These are phyloP conservation scores for Ogataea wickerhamii DNA, from an alignment of 805 yeast species.

Conservation along the genomic window DNA sequence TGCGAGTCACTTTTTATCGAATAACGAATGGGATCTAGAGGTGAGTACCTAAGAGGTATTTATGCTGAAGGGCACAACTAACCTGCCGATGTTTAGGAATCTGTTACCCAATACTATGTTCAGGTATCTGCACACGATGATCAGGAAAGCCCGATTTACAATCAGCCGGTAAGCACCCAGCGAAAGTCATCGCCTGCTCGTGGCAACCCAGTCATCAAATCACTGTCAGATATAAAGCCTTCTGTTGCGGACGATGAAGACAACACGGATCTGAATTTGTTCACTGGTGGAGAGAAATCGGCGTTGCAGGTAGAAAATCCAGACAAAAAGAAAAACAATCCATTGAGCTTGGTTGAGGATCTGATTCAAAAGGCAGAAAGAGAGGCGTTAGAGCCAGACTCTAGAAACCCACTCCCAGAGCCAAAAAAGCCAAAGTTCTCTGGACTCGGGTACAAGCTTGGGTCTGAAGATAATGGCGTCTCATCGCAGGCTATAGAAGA, in stretches of 20 bases:
- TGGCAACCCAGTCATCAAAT: slow-evolving; percentile 22
- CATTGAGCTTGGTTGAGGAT: slow-evolving; percentile 47
- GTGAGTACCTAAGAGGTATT: slow-evolving; percentile 12
- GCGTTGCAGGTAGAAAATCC: slow-evolving; percentile 81
- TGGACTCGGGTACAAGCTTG: slow-evolving; percentile 53
- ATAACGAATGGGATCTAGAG: slow-evolving; percentile 29
- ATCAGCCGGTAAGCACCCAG: neutral
- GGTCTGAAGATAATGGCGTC: slow-evolving; percentile 41
- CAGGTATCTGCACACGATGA: slow-evolving; percentile 17
- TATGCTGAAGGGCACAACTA: neutral
- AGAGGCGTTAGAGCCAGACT: slow-evolving; percentile 49
- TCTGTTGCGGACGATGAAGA: slow-evolving; percentile 32
- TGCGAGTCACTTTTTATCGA: slow-evolving; percentile 36
- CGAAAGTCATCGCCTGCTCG: slow-evolving; percentile 1
- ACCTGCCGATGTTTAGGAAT: slow-evolving; percentile 15
- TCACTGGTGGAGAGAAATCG: slow-evolving; percentile 68
- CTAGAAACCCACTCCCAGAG: slow-evolving; percentile 26
- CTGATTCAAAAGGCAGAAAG: slow-evolving; percentile 66
- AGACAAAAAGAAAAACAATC: slow-evolving; percentile 30
- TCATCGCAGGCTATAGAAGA: slow-evolving; percentile 32
- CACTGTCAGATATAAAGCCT: slow-evolving; percentile 33
- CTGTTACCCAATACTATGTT: slow-evolving; percentile 27
- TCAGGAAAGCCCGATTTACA: neutral
- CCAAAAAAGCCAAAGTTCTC: slow-evolving; percentile 34
- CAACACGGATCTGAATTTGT: slow-evolving; percentile 37